Conservation (phyloP, 306 rosid genomes). For the Albizia julibrissin region DNA sequence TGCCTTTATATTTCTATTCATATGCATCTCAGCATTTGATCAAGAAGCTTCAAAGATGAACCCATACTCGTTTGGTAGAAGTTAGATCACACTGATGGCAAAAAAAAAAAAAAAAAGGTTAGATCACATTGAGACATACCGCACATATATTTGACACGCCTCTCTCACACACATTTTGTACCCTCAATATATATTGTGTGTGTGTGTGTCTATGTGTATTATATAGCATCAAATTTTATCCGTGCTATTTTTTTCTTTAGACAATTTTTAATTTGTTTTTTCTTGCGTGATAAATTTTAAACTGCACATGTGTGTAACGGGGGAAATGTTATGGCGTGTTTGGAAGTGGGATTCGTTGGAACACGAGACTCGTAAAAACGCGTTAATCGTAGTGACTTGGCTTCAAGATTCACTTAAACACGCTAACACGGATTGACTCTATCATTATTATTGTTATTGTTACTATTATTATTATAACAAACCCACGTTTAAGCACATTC, state of each 20-base stretch:
- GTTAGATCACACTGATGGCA: too few relatives aligned
- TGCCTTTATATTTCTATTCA: too few relatives aligned
- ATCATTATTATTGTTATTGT: neutral
- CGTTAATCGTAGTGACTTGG: neutral
- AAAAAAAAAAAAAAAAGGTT: too few relatives aligned
- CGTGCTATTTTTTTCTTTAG: neutral
- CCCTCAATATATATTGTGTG: too few relatives aligned
- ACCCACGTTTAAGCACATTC: conserved; percentile 44
- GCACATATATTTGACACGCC: too few relatives aligned
- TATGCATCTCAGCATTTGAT: too few relatives aligned
- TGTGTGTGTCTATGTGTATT: too few relatives aligned
- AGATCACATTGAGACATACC: too few relatives aligned
- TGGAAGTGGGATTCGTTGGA: neutral
- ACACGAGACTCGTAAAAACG: conserved; percentile 21
- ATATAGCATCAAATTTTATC: too few relatives aligned
- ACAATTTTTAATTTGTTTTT: neutral
- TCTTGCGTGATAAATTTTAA: neutral
- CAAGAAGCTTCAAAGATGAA: too few relatives aligned
- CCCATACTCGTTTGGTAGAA: too few relatives aligned
- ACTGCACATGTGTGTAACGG: neutral
- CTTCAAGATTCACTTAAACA: neutral
- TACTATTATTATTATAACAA: conserved; percentile 10
- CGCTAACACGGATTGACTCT: neutral
- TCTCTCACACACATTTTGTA: too few relatives aligned
- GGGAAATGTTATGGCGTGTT: neutral